Base-by-base conservation (phyloP, 805 yeast species). In the Lipomyces yamanashiensis region DNA sequence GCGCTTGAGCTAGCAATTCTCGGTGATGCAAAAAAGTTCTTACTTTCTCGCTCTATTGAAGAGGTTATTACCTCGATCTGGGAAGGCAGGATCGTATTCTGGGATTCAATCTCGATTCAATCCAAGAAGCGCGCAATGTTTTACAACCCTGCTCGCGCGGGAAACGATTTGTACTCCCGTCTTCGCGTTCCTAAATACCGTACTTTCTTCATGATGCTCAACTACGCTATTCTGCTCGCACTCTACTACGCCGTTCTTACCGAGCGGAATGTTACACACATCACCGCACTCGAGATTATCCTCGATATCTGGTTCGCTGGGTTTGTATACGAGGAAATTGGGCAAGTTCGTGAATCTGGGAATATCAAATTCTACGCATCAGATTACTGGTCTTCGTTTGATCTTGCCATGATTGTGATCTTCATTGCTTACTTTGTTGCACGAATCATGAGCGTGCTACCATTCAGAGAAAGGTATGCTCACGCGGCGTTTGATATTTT, bases 241-340 rank as follows among this genome's bases (percentile, higher is more conserved):
- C 61, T 73, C n/a, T 73, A 73, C 58, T 73, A 72, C 47, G 62
- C 64, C 8, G 71, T 74, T n/a, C 60, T 73, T 41, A 63, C 67
- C 54, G 67, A 61, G 7, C 64, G 68, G 21, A 45, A 64, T 48
- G 50, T 47, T 58, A 43, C 59, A 15, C 68, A 56, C 12, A 49
- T 67, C 48, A 56, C 64, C 4, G 33, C 51, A 12, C 62, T 72
- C 15, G 77, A 74, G 54, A 54, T 71, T n/a, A 23, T 70, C 0
- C 84, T 92, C 6, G 96, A 92, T 75, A 78, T 89, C 8, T 92
- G 97, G 97, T 92, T 96, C 0, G 87, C 89, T 1, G 97, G 97
- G 0, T 86, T 92, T 48, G 89, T 91, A 7, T 89, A 90, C 76
- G 97, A 96, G 0, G 97, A 92, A 71, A 74, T 92, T 64, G 88